phyloP scores from a whole-genome alignment of 495 filamentous ascomycete species.

The Acidomyces sp. region DNA sequence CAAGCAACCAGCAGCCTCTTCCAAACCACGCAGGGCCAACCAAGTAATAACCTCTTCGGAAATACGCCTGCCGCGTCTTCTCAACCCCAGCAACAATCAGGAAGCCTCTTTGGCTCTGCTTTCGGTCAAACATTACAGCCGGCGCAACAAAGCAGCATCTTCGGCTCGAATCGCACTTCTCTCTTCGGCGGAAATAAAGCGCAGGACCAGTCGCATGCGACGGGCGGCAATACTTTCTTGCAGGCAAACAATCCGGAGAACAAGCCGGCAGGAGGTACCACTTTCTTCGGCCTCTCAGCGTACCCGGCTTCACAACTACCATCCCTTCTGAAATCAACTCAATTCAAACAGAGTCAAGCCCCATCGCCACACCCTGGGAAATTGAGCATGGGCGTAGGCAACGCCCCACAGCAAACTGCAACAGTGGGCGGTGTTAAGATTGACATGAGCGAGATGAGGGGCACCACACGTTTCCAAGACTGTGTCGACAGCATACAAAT shows the following conservation, averaged over 20 bases:
- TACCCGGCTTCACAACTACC: conserved; percentile 13
- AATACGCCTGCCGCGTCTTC: no score
- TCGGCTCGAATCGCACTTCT: conserved; percentile 3
- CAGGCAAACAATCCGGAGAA: conserved; percentile 1
- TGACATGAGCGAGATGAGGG: conserved; percentile 58
- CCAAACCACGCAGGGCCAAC: conserved; percentile 2
- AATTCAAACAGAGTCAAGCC: conserved; percentile 23
- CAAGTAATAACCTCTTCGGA: conserved; percentile 1
- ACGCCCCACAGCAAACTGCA: not conserved
- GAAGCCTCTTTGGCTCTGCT: no score
- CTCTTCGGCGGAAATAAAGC: not conserved
- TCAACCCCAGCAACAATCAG: not conserved
- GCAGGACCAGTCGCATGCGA: conserved; percentile 1
- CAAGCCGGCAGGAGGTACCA: conserved; percentile 6
- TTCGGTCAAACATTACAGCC: no score
- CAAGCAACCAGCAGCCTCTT: conserved; percentile 12
- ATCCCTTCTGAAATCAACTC: conserved; percentile 22
- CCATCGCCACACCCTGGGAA: conserved; percentile 4
- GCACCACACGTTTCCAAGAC: conserved; percentile 83
- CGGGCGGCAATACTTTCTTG: not conserved
- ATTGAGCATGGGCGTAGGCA: conserved; percentile 12
- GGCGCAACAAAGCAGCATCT: conserved; percentile 8
- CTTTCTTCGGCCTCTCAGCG: conserved; percentile 24
- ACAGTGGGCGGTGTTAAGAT: conserved; percentile 61
- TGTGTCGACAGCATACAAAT: conserved; percentile 70